phyloP scores from a whole-genome alignment of 345 rosid species.

The Linum lewisii region DNA sequence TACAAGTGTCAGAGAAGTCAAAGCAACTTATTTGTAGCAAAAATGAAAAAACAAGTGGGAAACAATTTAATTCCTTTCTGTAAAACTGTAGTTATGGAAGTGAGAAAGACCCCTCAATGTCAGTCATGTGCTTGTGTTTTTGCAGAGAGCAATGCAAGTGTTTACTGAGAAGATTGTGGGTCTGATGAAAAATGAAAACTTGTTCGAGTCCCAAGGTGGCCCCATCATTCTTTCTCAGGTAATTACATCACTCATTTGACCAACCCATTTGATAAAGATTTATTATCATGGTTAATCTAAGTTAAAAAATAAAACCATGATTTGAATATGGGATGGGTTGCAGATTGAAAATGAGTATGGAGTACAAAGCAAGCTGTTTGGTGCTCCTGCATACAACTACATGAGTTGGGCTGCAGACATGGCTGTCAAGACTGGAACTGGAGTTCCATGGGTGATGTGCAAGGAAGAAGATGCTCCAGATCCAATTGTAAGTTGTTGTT shows the following conservation, averaged over 20 bases:
- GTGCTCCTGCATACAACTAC: slow-evolving; percentile 71
- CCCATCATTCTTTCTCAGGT: slow-evolving; percentile 99
- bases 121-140: slow-evolving; percentile 1
- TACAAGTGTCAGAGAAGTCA: slow-evolving; percentile 3
- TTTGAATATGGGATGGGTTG: slow-evolving; percentile 5
- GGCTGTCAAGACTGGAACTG: slow-evolving; percentile 78
- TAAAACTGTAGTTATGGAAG: background rate
- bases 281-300: no score
- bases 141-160: slow-evolving; percentile 92
- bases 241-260: background rate
- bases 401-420: slow-evolving; percentile 95
- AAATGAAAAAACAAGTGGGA: background rate
- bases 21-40: background rate
- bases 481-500: slow-evolving; percentile 59
- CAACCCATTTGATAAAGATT: background rate
- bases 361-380: slow-evolving; percentile 63
- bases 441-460: slow-evolving; percentile 99
- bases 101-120: background rate
- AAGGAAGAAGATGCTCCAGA: slow-evolving; percentile 99
- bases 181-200: slow-evolving; percentile 84
- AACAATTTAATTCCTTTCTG: slow-evolving; percentile 4
- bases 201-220: slow-evolving; percentile 97
- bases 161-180: slow-evolving; percentile 91
- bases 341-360: slow-evolving; percentile 99
- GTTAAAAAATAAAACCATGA: no score